Evolutionary conservation across 768 basidiomycete species (phyloP).

Genomic region (Macrolepiota fuliginosa): DNA sequence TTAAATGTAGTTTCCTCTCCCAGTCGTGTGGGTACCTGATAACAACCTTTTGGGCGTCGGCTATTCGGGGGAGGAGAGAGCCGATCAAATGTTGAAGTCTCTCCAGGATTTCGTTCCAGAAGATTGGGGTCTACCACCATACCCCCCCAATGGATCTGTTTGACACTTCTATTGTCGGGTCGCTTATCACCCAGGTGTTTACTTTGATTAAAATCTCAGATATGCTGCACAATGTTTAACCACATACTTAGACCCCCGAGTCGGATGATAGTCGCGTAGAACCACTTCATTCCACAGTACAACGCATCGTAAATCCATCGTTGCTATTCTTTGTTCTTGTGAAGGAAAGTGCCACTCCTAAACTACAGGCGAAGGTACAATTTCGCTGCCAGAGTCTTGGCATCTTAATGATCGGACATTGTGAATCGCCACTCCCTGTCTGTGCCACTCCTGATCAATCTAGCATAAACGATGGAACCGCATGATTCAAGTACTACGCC

Average conservation of each 20-base stretch:
- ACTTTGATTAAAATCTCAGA: background rate
- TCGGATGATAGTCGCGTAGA: background rate
- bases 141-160: constrained; percentile 22
- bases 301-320: background rate
- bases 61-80: constrained; percentile 44
- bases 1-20: constrained; percentile 4
- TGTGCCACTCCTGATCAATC: background rate
- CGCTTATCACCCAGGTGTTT: background rate
- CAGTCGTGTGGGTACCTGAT: constrained; percentile 89
- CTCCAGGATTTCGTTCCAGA: constrained; percentile 77
- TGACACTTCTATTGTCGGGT: constrained; percentile 1
- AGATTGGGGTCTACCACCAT: constrained; percentile 81
- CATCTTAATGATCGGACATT: background rate
- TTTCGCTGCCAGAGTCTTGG: background rate
- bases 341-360: background rate
- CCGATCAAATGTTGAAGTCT: constrained; percentile 59
- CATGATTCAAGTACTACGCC: background rate
- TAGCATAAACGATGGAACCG: too few relatives aligned
- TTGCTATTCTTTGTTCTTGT: background rate
- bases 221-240: background rate
- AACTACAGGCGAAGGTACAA: background rate
- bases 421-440: background rate
- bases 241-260: background rate
- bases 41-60: constrained; percentile 54
- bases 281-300: background rate